These are phyloP conservation scores for Mycena leptocephala DNA, from an alignment of 768 basidiomycete species.

Conservation along the genomic window DNA sequence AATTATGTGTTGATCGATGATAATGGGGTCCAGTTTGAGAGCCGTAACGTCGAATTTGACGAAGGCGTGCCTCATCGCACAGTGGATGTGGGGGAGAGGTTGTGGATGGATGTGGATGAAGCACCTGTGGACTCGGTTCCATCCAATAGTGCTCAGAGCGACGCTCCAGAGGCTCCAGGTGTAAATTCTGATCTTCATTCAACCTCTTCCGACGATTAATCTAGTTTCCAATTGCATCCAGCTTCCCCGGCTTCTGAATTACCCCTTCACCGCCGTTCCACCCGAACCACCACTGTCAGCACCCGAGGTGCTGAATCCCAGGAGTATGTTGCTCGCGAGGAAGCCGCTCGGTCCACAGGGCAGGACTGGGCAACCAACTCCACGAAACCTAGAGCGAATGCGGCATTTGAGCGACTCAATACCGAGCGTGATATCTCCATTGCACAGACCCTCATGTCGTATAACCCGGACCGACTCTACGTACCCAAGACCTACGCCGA, in stretches of 20 bases:
- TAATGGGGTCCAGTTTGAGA: constrained; percentile 5
- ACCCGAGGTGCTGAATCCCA: neutral
- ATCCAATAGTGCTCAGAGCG: constrained; percentile 1
- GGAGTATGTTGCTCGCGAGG: neutral
- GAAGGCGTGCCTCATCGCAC: constrained; percentile 1
- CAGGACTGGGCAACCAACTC: neutral
- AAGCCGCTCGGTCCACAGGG: neutral
- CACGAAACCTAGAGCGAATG: neutral
- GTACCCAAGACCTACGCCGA: neutral
- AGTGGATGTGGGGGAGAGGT: constrained; percentile 2
- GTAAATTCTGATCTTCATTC: no score
- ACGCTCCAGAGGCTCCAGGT: neutral
- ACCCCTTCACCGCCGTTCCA: neutral
- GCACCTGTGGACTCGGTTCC: neutral
- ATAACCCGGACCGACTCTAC: constrained; percentile 4
- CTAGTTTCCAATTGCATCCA: no score
- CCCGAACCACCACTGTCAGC: neutral
- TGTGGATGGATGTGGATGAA: neutral
- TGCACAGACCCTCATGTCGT: neutral
- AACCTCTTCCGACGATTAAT: no score
- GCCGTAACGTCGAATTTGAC: constrained; percentile 8
- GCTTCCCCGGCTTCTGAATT: no score
- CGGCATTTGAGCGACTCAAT: neutral
- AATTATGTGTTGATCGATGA: constrained; percentile 9
- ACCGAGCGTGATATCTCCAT: neutral